Base-by-base conservation (phyloP, 441 rosid genomes). In the Isatis lusitanica region DNA sequence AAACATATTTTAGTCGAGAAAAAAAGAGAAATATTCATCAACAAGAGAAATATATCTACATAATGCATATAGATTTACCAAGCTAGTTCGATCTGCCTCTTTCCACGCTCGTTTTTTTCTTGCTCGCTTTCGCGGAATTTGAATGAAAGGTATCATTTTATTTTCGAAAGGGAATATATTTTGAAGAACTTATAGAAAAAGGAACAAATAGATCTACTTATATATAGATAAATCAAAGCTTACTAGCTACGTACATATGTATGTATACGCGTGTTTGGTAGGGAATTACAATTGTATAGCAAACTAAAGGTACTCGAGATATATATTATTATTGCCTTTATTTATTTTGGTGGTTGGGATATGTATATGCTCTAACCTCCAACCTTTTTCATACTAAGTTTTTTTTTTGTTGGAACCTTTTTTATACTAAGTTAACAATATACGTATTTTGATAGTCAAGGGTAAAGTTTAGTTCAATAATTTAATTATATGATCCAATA, bases 311-410 rank as follows among this genome's bases (percentile, higher is more conserved):
- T 44, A 42, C 38, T 72, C 57, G 51, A 59, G 15, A 48, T 48
- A 35, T 17, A 6, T 38, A 52, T 36, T 21, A 36, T 63, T 50
- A 21, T 21, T 42, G 21, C 31, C 21, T 15, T 62, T 24, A 7
- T 52, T 44, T 53, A 4, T 50, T 53, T 63, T 70, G 79, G 79
- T 63, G 79, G 79, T 76, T 76, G 79, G 13, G 66, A 69, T 36
- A 43, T 63, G 42, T 38, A 26, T 44, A 69, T 39, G 60, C 44
- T 64, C 71, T 69, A 76, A 76, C 79, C 75, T 70, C 79, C 79
- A 63, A 47, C 36, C 3, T 42, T 30, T 36, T 53, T 30, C 10
- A 55, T 1, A 21, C 1, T 21, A 21, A 21, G 24, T 21, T 21
- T 21, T 21, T 21, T 21, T 21, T 21, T 21, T 21, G 24, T 21